Evolutionary conservation across 768 basidiomycete species (phyloP).

Genomic region (Fistulinella prunicolor): DNA sequence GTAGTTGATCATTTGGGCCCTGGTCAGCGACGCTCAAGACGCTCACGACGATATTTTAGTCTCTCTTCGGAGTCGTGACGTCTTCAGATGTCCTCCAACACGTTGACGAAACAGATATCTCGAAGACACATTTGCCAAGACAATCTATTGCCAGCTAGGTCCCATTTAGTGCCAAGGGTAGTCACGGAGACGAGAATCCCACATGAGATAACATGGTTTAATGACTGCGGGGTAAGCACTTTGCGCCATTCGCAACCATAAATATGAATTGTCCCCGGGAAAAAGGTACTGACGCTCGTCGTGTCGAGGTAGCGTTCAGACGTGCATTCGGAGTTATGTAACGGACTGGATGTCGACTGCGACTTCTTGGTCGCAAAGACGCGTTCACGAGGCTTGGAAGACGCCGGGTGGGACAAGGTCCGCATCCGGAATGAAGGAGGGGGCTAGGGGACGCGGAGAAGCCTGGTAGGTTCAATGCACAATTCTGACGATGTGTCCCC

Average conservation of each 20-base stretch:
- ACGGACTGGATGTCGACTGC: neutral
- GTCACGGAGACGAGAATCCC: neutral
- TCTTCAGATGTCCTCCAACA: neutral
- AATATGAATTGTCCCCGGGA: too few species aligned
- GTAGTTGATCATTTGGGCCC: constrained; percentile 9
- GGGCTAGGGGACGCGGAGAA: constrained; percentile 13
- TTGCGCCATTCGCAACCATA: constrained; percentile 17
- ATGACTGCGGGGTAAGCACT: constrained; percentile 25
- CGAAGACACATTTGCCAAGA: constrained; percentile 1
- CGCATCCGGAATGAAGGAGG: constrained; percentile 24
- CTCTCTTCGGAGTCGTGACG: neutral
- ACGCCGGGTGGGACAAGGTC: constrained; percentile 4
- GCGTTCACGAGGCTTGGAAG: constrained; percentile 13
- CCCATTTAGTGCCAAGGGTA: constrained; percentile 1
- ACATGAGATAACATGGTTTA: constrained; percentile 1
- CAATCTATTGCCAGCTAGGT: neutral
- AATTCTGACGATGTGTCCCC: neutral
- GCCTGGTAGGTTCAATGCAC: constrained; percentile 14
- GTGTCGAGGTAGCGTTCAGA: too few species aligned
- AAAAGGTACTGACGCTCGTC: too few species aligned
- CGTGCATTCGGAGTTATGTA: neutral
- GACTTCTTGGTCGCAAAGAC: constrained; percentile 9
- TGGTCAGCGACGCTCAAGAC: neutral
- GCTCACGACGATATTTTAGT: constrained; percentile 3
- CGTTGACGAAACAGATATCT: neutral